Evolutionary conservation across 139 green algal genomes (phyloP).

Genomic region (Spirogloea muscicola): DNA sequence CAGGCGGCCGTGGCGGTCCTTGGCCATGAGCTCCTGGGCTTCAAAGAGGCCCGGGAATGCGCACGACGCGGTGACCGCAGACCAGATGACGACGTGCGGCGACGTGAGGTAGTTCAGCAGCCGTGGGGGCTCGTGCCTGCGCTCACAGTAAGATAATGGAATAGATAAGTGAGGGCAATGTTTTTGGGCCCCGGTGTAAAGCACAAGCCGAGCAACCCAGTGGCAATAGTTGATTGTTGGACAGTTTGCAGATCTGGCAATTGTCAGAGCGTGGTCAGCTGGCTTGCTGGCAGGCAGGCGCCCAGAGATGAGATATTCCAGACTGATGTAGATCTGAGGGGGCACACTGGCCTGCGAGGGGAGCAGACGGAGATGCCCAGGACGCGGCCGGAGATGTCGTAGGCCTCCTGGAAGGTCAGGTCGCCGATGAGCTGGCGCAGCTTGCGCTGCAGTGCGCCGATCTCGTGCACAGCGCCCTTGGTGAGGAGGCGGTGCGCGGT

Average conservation of each 20-base stretch:
- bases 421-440: slow-evolving; percentile 55
- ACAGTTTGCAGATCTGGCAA: no score
- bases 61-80: slow-evolving; percentile 55
- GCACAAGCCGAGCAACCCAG: no score
- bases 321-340: no score
- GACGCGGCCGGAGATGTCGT: slow-evolving; percentile 59
- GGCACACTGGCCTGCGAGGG: no score
- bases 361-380: slow-evolving; percentile 47
- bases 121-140: slow-evolving; percentile 72
- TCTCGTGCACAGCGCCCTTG: slow-evolving; percentile 52
- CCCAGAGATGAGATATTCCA: no score
- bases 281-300: no score
- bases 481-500: slow-evolving; percentile 47
- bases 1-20: slow-evolving; percentile 38
- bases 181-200: no score
- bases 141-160: no score
- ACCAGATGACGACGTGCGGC: slow-evolving; percentile 59
- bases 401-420: slow-evolving; percentile 63
- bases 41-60: slow-evolving; percentile 59
- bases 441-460: slow-evolving; percentile 44
- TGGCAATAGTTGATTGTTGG: no score
- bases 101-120: slow-evolving; percentile 63
- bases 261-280: no score
- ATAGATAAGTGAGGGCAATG: no score
- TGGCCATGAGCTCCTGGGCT: slow-evolving; percentile 50